These are phyloP conservation scores for Chytriomyces hyalinus DNA, from an alignment of 192 early-diverging fungal species.

Conservation along the genomic window DNA sequence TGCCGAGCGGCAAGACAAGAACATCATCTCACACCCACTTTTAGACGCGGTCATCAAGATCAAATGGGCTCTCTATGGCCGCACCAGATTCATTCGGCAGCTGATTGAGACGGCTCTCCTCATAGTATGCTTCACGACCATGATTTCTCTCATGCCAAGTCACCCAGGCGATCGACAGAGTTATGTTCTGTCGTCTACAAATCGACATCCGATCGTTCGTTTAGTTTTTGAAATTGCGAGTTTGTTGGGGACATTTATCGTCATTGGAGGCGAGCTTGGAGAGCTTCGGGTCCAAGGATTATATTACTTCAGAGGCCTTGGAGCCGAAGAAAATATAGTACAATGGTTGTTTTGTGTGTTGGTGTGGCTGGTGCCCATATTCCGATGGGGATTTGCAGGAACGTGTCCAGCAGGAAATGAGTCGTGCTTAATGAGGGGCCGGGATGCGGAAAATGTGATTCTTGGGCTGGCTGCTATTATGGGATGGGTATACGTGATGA, in stretches of 20 bases:
- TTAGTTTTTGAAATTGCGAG: not conserved
- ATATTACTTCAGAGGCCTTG: slow-evolving; percentile 19
- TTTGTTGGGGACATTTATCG: not conserved
- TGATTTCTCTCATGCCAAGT: slow-evolving; percentile 26
- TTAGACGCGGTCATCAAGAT: slow-evolving; percentile 26
- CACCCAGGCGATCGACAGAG: not conserved
- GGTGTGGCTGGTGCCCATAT: slow-evolving; percentile 8
- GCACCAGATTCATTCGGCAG: slow-evolving; percentile 16
- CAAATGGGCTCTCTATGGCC: slow-evolving; percentile 42
- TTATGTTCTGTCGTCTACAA: slow-evolving; percentile 13
- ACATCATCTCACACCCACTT: slow-evolving; percentile 26
- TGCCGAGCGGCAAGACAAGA: slow-evolving; percentile 29
- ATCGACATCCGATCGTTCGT: slow-evolving; percentile 7
- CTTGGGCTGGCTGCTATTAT: slow-evolving; percentile 20
- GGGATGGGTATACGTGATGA: slow-evolving; percentile 27
- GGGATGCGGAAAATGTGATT: slow-evolving; percentile 20
- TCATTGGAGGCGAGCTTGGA: not conserved
- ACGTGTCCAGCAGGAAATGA: not conserved
- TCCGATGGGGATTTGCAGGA: slow-evolving; percentile 22
- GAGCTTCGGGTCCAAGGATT: slow-evolving; percentile 22
- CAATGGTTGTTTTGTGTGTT: slow-evolving; percentile 26
- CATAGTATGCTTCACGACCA: slow-evolving; percentile 4
- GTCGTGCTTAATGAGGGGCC: not conserved
- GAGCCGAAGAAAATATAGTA: slow-evolving; percentile 22
- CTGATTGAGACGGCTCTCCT: slow-evolving; percentile 16